These are phyloP conservation scores for Flaveria ramosissima DNA, from an alignment of 129 eudicot genomes.

Conservation along the genomic window DNA sequence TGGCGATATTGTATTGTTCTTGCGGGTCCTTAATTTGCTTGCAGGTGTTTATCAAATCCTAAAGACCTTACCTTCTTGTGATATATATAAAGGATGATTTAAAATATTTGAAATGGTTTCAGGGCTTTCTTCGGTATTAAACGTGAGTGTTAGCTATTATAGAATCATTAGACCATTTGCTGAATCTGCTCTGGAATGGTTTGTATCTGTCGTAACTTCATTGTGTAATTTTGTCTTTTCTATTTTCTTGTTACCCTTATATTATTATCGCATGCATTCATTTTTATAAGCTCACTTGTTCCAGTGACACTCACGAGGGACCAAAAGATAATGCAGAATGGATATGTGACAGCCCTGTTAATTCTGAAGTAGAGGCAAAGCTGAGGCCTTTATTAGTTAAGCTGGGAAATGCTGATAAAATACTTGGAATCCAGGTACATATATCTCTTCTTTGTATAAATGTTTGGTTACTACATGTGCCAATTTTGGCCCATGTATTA, in stretches of 20 bases:
- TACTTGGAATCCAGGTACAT: conserved; percentile 92
- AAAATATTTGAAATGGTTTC: conserved; percentile 32
- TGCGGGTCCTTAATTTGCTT: conserved; percentile 86
- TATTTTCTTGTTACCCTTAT: background rate
- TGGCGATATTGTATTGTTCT: conserved; percentile 80
- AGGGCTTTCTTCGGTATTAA: conserved; percentile 89
- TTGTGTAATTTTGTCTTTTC: background rate
- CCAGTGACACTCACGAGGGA: conserved; percentile 62
- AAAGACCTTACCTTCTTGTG: conserved; percentile 9
- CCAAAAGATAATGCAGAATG: conserved; percentile 59
- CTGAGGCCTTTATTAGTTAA: conserved; percentile 64
- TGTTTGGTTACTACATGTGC: background rate
- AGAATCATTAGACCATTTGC: conserved; percentile 97
- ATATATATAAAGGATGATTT: conserved; percentile 7
- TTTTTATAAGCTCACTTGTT: conserved; percentile 28
- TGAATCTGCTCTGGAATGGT: conserved; percentile 85
- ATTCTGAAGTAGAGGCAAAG: conserved; percentile 74
- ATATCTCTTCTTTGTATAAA: conserved; percentile 2
- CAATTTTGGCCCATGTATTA: background rate
- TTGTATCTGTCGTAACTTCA: conserved; percentile 26
- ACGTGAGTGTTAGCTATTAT: conserved; percentile 64
- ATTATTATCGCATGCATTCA: background rate
- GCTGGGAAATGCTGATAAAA: conserved; percentile 68
- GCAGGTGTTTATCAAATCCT: conserved; percentile 59
- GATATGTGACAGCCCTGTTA: conserved; percentile 64